These are phyloP conservation scores for Diaporthe citrichinensis DNA, from an alignment of 2,329 filamentous ascomycete species.

Conservation along the genomic window DNA sequence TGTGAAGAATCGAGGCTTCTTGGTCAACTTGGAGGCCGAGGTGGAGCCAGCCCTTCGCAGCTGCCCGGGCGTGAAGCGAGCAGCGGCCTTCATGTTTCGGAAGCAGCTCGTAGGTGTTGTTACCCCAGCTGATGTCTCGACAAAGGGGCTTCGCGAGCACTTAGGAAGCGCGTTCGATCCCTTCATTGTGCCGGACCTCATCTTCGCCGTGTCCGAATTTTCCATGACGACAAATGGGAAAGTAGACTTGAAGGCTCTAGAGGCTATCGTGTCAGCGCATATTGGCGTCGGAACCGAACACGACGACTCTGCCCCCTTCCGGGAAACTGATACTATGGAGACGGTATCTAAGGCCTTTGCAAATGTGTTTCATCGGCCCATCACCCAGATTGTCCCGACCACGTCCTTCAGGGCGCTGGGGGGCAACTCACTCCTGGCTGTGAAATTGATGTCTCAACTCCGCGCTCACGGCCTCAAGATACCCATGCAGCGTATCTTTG, in stretches of 20 bases:
- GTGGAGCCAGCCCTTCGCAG: background rate
- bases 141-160: background rate
- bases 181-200: background rate
- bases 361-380: background rate
- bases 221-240: background rate
- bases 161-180: background rate
- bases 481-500: background rate
- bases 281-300: background rate
- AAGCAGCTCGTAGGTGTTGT: background rate
- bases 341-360: background rate
- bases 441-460: background rate
- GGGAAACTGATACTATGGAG: background rate
- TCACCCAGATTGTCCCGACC: background rate
- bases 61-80: background rate
- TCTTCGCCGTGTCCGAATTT: background rate
- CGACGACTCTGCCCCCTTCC: background rate
- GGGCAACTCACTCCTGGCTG: background rate
- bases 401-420: background rate
- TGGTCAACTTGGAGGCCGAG: background rate
- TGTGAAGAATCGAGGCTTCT: background rate
- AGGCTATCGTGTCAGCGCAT: background rate
- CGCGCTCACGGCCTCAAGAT: background rate
- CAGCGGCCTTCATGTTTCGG: background rate
- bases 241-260: background rate
- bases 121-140: background rate